Conservation (phyloP, 2,329 filamentous ascomycete species). For the Penicillium sclerotiorum region DNA sequence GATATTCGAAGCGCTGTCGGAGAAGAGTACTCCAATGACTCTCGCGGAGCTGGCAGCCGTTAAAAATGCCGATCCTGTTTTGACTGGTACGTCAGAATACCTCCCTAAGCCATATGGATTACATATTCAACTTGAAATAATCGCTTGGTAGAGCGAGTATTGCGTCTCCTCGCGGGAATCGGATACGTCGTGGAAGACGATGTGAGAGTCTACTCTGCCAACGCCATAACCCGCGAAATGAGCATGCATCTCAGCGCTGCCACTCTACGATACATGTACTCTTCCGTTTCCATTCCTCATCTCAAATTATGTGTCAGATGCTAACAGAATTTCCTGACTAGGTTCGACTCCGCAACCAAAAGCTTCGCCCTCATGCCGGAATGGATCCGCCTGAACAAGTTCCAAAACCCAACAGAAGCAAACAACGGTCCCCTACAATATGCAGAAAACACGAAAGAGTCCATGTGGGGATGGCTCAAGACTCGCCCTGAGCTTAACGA, state of each 20-base stretch:
- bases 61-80: constrained; percentile 10
- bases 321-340: constrained; percentile 2
- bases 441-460: constrained; percentile 11
- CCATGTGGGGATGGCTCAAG: constrained; percentile 19
- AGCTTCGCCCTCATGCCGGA: constrained; percentile 12
- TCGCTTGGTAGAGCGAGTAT: constrained; percentile 17
- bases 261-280: constrained; percentile 19
- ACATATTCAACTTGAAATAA: neutral
- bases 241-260: constrained; percentile 6
- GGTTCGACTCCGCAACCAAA: constrained; percentile 14
- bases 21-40: neutral
- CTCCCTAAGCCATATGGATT: neutral
- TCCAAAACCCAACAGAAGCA: neutral
- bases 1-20: constrained; percentile 15
- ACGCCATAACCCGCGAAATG: constrained; percentile 17
- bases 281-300: no score
- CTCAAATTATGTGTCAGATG: neutral
- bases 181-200: constrained; percentile 19
- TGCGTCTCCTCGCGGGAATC: constrained; percentile 18
- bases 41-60: constrained; percentile 16
- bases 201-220: constrained; percentile 13
- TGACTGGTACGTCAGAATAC: constrained; percentile 8
- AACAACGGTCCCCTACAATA: constrained; percentile 23
- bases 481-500: constrained; percentile 10
- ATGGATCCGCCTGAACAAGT: neutral